phyloP scores from a whole-genome alignment of 495 filamentous ascomycete genomes.

The Daldinia grandis region DNA sequence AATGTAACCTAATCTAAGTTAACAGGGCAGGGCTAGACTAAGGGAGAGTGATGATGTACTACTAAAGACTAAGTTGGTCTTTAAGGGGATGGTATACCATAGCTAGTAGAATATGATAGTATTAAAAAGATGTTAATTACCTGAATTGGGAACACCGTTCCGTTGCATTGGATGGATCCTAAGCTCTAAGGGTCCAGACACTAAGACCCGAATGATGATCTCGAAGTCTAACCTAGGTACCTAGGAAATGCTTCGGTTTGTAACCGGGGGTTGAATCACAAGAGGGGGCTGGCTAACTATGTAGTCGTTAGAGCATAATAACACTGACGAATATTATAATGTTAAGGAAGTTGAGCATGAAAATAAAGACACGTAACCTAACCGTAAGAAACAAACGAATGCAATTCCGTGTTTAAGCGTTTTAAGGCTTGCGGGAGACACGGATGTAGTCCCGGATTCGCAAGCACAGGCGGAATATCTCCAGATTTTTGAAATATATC shows the following conservation, averaged over 20 bases:
- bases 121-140: background rate
- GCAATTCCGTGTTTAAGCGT: background rate
- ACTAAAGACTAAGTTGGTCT: background rate
- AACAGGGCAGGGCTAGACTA: too few relatives aligned
- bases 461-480: background rate
- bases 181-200: background rate
- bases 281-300: background rate
- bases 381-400: background rate
- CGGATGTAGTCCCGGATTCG: background rate
- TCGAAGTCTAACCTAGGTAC: background rate
- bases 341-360: too few relatives aligned
- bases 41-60: too few relatives aligned
- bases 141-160: background rate
- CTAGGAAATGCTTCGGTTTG: too few relatives aligned
- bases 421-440: background rate
- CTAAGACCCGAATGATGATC: background rate
- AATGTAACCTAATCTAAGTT: background rate
- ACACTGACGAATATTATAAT: too few relatives aligned
- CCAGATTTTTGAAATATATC: background rate
- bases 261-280: background rate
- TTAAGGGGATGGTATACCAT: background rate
- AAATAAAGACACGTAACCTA: background rate
- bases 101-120: background rate
- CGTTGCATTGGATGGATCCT: background rate
- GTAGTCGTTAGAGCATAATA: background rate